These are phyloP conservation scores for Colletotrichum kahawae DNA, from an alignment of 2,329 filamentous ascomycete genomes.

Conservation along the genomic window DNA sequence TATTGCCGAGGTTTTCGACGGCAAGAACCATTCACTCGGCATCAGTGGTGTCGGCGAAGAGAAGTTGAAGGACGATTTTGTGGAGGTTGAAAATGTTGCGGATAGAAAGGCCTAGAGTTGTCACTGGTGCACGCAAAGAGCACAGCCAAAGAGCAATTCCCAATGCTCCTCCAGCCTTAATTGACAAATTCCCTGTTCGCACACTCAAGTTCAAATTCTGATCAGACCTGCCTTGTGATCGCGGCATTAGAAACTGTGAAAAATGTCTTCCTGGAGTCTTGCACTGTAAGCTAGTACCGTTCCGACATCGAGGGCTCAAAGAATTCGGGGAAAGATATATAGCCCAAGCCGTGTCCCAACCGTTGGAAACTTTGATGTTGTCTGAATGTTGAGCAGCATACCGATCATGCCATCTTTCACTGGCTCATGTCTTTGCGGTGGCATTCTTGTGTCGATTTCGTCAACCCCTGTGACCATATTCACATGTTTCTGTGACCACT, in stretches of 20 bases:
- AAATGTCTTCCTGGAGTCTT: neutral
- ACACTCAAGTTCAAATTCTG: neutral
- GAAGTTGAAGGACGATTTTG: neutral
- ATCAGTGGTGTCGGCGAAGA: neutral
- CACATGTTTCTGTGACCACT: slow-evolving; percentile 24
- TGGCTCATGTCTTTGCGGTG: slow-evolving; percentile 21
- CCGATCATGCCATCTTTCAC: slow-evolving; percentile 14
- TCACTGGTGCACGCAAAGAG: neutral
- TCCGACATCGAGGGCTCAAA: neutral
- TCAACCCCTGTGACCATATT: slow-evolving; percentile 13
- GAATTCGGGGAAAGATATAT: neutral
- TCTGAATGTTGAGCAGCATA: neutral
- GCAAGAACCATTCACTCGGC: slow-evolving; percentile 5
- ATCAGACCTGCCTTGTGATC: neutral
- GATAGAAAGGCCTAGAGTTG: neutral
- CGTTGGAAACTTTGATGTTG: neutral
- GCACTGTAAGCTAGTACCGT: no score
- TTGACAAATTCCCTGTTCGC: neutral
- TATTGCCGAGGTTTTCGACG: slow-evolving; percentile 23
- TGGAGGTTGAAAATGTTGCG: neutral
- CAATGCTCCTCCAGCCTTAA: neutral
- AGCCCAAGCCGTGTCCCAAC: neutral
- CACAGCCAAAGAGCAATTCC: neutral
- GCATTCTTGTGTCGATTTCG: slow-evolving; percentile 3
- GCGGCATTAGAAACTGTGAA: neutral